These are phyloP conservation scores for Phlebiopsis flavidoalba DNA, from an alignment of 768 basidiomycete genomes.

Conservation along the genomic window DNA sequence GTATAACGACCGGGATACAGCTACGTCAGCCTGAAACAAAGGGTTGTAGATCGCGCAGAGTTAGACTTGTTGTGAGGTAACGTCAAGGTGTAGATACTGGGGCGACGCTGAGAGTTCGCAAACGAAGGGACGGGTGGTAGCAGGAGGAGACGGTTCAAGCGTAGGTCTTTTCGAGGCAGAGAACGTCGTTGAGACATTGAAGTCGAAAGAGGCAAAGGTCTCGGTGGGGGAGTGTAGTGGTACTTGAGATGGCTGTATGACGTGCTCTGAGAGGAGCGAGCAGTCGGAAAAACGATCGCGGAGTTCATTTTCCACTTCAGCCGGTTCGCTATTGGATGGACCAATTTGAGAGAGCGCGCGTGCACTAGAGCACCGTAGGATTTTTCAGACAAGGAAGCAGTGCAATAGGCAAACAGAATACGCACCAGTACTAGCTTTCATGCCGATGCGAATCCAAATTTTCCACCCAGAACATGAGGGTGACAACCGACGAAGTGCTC, in stretches of 20 bases:
- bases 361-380: too few relatives aligned
- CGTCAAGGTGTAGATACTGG: background rate
- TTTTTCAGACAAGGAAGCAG: too few relatives aligned
- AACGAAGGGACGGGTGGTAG: conserved; percentile 15
- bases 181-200: conserved; percentile 24
- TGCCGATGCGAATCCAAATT: background rate
- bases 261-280: background rate
- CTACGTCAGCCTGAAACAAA: background rate
- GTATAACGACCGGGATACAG: background rate
- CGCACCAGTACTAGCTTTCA: background rate
- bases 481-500: background rate
- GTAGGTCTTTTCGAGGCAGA: conserved; percentile 27
- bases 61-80: background rate
- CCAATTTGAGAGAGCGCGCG: background rate
- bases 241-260: background rate
- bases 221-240: too few relatives aligned
- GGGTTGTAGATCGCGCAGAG: too few relatives aligned
- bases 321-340: background rate
- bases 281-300: background rate
- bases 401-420: background rate
- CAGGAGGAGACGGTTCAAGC: conserved; percentile 18
- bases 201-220: too few relatives aligned
- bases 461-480: background rate
- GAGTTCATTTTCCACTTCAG: background rate
- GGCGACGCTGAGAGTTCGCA: background rate